Percentiles rank a stretch among this genome's conserved stretches.
Evolutionary conservation across 2,329 filamentous ascomycete genomes (phyloP).

Genomic region (Pseudogymnoascus sp.): DNA sequence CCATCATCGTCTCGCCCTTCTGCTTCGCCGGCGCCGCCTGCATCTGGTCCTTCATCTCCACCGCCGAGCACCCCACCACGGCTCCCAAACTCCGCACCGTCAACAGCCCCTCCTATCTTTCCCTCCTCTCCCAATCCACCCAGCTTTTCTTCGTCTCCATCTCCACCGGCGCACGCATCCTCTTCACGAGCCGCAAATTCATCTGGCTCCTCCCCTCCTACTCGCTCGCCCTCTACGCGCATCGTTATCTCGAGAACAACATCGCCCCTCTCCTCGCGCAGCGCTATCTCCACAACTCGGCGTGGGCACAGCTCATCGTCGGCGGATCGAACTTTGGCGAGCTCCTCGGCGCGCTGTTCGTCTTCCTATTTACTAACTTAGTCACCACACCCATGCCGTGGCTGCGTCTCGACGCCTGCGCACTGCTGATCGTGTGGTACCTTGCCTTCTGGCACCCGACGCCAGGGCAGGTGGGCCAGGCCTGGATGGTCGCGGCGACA

Average conservation of each 20-base stretch:
- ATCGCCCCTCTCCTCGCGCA: slow-evolving; percentile 40
- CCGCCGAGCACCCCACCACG: slow-evolving; percentile 31
- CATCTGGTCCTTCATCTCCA: slow-evolving; percentile 41
- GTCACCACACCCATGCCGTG: slow-evolving; percentile 44
- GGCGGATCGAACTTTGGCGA: slow-evolving; percentile 45
- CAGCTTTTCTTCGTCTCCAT: slow-evolving; percentile 40
- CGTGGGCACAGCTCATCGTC: slow-evolving; percentile 44
- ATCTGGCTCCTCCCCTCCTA: slow-evolving; percentile 45
- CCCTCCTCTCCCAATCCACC: slow-evolving; percentile 34
- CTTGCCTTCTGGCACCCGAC: slow-evolving; percentile 40
- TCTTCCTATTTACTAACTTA: slow-evolving; percentile 42
- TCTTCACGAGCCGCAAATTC: slow-evolving; percentile 41
- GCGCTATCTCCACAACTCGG: slow-evolving; percentile 41
- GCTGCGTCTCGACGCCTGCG: slow-evolving; percentile 41
- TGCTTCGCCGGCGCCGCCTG: slow-evolving; percentile 37
- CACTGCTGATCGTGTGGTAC: slow-evolving; percentile 42
- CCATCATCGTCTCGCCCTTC: slow-evolving; percentile 44
- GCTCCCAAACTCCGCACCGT: slow-evolving; percentile 15
- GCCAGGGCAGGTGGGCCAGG: slow-evolving; percentile 34
- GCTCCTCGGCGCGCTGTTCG: slow-evolving; percentile 40
- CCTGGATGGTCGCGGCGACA: slow-evolving; percentile 40
- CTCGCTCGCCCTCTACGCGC: slow-evolving; percentile 41
- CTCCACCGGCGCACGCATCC: slow-evolving; percentile 38
- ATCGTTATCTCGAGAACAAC: slow-evolving; percentile 44
- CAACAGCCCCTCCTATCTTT: slow-evolving; percentile 31